Conservation (phyloP, 768 basidiomycete genomes). For the Amanita pseudoporphyria region DNA sequence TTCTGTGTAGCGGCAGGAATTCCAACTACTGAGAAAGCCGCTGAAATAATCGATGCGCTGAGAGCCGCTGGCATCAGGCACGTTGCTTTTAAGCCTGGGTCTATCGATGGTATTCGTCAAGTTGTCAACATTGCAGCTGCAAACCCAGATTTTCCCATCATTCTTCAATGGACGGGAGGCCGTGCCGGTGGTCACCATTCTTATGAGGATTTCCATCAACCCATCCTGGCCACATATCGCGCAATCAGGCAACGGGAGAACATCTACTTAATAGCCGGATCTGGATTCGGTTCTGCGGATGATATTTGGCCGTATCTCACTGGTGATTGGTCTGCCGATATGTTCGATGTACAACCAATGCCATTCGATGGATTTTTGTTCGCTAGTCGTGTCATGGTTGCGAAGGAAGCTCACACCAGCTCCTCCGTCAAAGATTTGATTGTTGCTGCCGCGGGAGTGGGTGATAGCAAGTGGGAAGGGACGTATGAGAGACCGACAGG, state of each 20-base stretch:
- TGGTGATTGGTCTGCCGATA: constrained; percentile 86
- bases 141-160: constrained; percentile 94
- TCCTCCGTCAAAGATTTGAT: constrained; percentile 95
- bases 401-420: constrained; percentile 95
- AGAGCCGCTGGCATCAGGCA: constrained; percentile 85
- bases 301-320: constrained; percentile 97
- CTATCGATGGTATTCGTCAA: constrained; percentile 94
- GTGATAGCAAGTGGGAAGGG: constrained; percentile 86
- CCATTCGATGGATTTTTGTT: constrained; percentile 98
- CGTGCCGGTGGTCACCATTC: constrained; percentile 98
- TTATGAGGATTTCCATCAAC: constrained; percentile 98
- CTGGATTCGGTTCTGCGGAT: constrained; percentile 91
- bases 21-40: constrained; percentile 93
- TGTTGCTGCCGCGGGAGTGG: constrained; percentile 87
- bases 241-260: constrained; percentile 85
- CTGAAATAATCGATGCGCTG: constrained; percentile 87
- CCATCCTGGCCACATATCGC: constrained; percentile 83
- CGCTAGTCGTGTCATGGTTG: constrained; percentile 96
- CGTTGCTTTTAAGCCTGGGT: constrained; percentile 96
- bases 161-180: constrained; percentile 98
- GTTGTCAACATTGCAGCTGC: constrained; percentile 92
- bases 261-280: constrained; percentile 85
- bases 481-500: constrained; percentile 93
- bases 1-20: constrained; percentile 98
- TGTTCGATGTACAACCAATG: constrained; percentile 87